phyloP scores from a whole-genome alignment of 148 eudicot species.

The Amaranthus palmeri region DNA sequence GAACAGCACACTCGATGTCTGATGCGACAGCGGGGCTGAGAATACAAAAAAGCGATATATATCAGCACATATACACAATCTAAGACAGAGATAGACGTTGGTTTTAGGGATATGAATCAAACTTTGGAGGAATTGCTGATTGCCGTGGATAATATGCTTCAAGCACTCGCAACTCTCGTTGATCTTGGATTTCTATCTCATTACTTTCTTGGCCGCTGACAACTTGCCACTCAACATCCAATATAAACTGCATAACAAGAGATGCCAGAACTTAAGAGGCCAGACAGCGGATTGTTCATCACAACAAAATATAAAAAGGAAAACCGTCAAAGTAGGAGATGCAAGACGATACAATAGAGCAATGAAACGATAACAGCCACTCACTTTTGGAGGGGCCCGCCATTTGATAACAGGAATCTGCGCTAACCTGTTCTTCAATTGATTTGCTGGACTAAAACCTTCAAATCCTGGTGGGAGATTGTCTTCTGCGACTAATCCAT shows the following conservation, averaged over 20 bases:
- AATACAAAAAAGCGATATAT: not conserved
- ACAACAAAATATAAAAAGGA: not conserved
- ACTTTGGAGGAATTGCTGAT: conserved; percentile 78
- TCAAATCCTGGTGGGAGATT: conserved; percentile 86
- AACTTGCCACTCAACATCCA: conserved; percentile 62
- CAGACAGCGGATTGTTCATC: too few relatives aligned
- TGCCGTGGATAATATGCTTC: conserved; percentile 80
- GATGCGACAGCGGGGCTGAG: conserved; percentile 50
- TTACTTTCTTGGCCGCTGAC: conserved; percentile 74
- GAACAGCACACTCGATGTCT: conserved; percentile 30
- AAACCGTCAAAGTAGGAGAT: too few relatives aligned
- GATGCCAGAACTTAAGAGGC: too few relatives aligned
- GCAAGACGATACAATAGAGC: too few relatives aligned
- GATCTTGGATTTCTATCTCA: conserved; percentile 48
- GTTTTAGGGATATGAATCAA: conserved; percentile 15
- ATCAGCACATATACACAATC: conserved; percentile 2
- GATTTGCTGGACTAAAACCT: conserved; percentile 48
- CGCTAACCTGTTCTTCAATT: conserved; percentile 45
- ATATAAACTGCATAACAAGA: conserved; percentile 40
- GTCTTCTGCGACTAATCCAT: conserved; percentile 44
- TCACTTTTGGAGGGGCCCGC: conserved; percentile 67
- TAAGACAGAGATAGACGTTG: not conserved
- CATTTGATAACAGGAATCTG: conserved; percentile 60
- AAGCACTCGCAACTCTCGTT: conserved; percentile 63
- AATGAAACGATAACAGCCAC: conserved; percentile 16